Percentiles rank a stretch among this genome's conserved stretches.
Evolutionary conservation across 225 moss, liverwort and hornwort species (phyloP).

Genomic region (Pseudoscleropodium purum): DNA sequence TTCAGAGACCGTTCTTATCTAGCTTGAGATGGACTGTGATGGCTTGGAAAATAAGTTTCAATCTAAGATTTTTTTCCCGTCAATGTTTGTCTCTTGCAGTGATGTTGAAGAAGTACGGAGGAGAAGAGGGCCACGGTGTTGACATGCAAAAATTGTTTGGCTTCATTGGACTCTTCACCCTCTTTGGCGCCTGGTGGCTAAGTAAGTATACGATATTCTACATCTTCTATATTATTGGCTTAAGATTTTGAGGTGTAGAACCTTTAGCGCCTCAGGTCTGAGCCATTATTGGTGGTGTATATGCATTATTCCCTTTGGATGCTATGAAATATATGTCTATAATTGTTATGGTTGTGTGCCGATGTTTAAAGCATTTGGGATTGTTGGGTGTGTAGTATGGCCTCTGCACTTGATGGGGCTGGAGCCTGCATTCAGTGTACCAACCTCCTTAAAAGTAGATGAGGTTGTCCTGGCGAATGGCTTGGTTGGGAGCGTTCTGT

Average conservation of each 20-base stretch:
- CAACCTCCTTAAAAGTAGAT: conserved; percentile 67
- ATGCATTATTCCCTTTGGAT: background rate
- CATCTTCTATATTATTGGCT: background rate
- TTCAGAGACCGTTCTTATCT: background rate
- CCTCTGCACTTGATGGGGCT: conserved; percentile 64
- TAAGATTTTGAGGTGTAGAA: background rate
- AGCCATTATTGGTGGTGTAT: background rate
- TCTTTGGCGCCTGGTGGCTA: conserved; percentile 81
- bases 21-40: background rate
- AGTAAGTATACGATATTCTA: conserved; percentile 20
- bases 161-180: conserved; percentile 82
- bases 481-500: conserved; percentile 83
- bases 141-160: conserved; percentile 96
- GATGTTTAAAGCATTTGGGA: background rate
- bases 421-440: conserved; percentile 83
- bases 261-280: background rate
- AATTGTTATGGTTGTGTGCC: background rate
- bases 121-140: conserved; percentile 81
- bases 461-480: conserved; percentile 86
- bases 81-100: conserved; percentile 17
- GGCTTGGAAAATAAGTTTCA: background rate
- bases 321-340: background rate
- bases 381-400: conserved; percentile 47
- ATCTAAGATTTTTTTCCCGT: background rate
- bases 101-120: conserved; percentile 82